Base-by-base conservation (phyloP, 352 stramenopile species). In the Globisporangium uncinulatum region DNA sequence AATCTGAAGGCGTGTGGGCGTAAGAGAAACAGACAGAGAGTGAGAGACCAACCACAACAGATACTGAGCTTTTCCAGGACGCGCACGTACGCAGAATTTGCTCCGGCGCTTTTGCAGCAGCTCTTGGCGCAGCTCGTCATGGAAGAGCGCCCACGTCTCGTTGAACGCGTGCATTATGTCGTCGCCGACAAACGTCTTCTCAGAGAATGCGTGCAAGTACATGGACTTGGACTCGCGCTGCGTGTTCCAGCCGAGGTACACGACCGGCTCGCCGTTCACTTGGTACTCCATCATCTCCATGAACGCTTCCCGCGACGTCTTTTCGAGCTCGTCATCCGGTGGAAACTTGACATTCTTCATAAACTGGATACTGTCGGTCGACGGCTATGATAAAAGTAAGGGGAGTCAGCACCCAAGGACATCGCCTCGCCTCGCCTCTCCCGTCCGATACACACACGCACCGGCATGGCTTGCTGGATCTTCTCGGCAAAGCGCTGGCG, bases 281-380 rank as follows among this genome's bases (percentile, higher is more conserved):
- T 81, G 71, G 61, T 93, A 91, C 67, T 86, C 76, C 54, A 83
- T 73, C 83, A 93, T 93, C 70, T 90, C 76, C 62, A 83, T 73
- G 53, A 89, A 87, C 41, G 83, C 79, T 53, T 86, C 79, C 47
- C 79, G 73, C 10, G 80, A 84, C 36, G 76, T 82, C 63, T 90
- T 91, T 51, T 89, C 71, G 34, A 93, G 79, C 56, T 91, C 83
- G 19, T 88, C 74, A 54, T 91, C 83, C 14, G 74, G 49, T 20
- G 83, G 83, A 56, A 80, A 89, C 65, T 91, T 93, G 61, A 93
- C 81, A 37, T 89, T 93, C 64, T 91, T 91, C 79, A 93, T 89
- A 64, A 93, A 91, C 67, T 93, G 83, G 50, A 93, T 86, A 63
- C 80, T 90, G 61, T 93, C 80, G 6, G 83, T 93, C 10, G 83